Evolutionary conservation across 1,284 basidiomycete genomes (phyloP).

Genomic region (Mixia osmundae): DNA sequence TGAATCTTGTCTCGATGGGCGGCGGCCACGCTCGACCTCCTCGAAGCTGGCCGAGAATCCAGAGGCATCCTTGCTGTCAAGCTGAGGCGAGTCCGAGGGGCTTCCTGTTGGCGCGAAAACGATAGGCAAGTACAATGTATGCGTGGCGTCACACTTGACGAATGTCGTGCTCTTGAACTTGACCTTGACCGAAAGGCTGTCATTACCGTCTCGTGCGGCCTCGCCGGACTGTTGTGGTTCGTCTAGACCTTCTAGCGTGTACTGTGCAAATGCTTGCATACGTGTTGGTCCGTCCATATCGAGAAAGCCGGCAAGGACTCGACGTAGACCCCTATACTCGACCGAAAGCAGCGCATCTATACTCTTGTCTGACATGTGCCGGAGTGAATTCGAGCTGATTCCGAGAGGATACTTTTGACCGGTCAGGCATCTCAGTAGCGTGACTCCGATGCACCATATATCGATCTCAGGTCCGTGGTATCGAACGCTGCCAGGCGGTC

Average conservation of each 20-base stretch:
- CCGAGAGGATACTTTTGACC: constrained; percentile 31
- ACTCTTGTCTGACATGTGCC: constrained; percentile 26
- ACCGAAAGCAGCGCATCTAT: constrained; percentile 23
- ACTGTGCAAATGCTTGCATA: constrained; percentile 25
- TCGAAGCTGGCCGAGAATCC: neutral
- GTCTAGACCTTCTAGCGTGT: constrained; percentile 1
- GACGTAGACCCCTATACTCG: constrained; percentile 22
- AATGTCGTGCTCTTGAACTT: constrained; percentile 30
- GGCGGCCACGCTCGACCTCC: neutral
- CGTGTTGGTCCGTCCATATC: constrained; percentile 26
- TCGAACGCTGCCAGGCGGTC: constrained; percentile 27
- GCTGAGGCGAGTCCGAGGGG: neutral
- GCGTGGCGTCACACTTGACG: constrained; percentile 25
- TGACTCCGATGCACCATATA: constrained; percentile 33
- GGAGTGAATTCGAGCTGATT: constrained; percentile 26
- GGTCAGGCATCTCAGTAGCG: constrained; percentile 28
- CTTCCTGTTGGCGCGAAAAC: neutral
- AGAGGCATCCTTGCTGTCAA: neutral
- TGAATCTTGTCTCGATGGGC: neutral
- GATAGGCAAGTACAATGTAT: constrained; percentile 17
- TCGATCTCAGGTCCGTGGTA: constrained; percentile 32
- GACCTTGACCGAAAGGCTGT: neutral
- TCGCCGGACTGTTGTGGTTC: neutral
- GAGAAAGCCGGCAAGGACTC: constrained; percentile 25
- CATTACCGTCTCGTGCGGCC: neutral